Base-by-base conservation (phyloP, 495 filamentous ascomycete species). In the Entonaema liquescens region DNA sequence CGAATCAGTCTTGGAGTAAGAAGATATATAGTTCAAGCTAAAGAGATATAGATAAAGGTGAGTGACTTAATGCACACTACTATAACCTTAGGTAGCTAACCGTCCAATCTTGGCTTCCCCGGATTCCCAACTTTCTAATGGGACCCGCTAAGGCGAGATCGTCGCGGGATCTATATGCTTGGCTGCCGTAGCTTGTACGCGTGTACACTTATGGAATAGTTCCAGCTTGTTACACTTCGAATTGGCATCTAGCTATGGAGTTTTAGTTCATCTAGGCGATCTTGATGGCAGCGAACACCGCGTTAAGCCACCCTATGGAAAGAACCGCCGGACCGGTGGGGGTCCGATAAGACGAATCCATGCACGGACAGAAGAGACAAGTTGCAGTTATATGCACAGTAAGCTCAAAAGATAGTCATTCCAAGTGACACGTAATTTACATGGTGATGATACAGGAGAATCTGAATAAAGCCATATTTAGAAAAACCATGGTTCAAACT, bases 241-340 rank as follows among this genome's bases (percentile, higher is more conserved):
- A 17, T 53, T 53, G 15, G 23, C 4, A 53, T 28, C 50, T 53
- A 29, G 3, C 50, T 31, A 53, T 29, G 12, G 5, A 53, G 50
- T 15, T n/a, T 15, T 13, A 53, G 5, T 26, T 29, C 28, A 17
- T 53, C 50, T 23, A 23, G 2, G 42, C 5, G 21, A 23, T 11
- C 12, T 47, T 21, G 42, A 47, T 35, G 53, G 3, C 8, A 56
- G 11, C n/a, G 17, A 56, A 56, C 29, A 56, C 53, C 29, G 49
- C 49, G 49, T 28, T 4, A 29, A 53, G 23, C 35, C 15, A 35
- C 28, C 53, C 35, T 9, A 35, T 31, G 28, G 53, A 13, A 21
- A 35, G 53, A n/a, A 21, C 53, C 53, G 8, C 17, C 53, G 53
- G 53, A 29, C 53, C 53, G 53, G 29, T 56, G 53, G 53, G 53